Evolutionary conservation across 2,329 filamentous ascomycete species (phyloP), one percentile per base, ranked within the genome.

Genomic region (Exophiala mesophila): DNA sequence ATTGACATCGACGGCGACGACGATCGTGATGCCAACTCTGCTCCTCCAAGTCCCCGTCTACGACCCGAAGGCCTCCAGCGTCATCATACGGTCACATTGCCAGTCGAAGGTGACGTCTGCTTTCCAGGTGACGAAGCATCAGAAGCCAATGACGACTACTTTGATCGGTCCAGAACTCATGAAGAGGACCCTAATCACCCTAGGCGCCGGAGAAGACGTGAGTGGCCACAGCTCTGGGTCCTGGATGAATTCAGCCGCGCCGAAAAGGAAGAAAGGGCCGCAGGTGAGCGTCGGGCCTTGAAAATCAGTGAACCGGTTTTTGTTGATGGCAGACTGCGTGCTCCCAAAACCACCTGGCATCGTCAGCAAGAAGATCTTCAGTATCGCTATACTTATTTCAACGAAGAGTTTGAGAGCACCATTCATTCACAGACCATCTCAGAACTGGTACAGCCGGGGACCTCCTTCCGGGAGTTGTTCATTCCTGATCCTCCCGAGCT

Each of bases 381-480:
- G 0, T 97, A 94, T 62, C 79, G 92, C 18, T 98, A 96, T 63
- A 97, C 92, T 0, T 98, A 98, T 64, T 98, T 98, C 73, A 97
- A 97, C 63, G 92, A 97, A 61, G 88, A 95, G 50, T 88, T 97
- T 42, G 84, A 88, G 57, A 94, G 86, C 63, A 98, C 92, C 0
- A 94, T 98, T 49, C 92, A 98, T 64, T 92, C 88, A 47, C 87
- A 94, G 63, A 92, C 85, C 1, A 95, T 98, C 44, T 94, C 88
- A 2, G 92, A 96, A 61, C 75, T 98, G 15, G 77, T 94, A 6
- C 88, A 95, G 54, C 82, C 86, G 1, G 92, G 88, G 4, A 77
- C 82, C 47, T 85, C 78, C 31, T 98, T 98, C 62, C 76, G 76
- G 45, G 86, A 95, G 55, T 76, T 98, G 0, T 98, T 98, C 60